Base-by-base conservation (phyloP, 768 basidiomycete genomes). In the Boletellus ananiceps region DNA sequence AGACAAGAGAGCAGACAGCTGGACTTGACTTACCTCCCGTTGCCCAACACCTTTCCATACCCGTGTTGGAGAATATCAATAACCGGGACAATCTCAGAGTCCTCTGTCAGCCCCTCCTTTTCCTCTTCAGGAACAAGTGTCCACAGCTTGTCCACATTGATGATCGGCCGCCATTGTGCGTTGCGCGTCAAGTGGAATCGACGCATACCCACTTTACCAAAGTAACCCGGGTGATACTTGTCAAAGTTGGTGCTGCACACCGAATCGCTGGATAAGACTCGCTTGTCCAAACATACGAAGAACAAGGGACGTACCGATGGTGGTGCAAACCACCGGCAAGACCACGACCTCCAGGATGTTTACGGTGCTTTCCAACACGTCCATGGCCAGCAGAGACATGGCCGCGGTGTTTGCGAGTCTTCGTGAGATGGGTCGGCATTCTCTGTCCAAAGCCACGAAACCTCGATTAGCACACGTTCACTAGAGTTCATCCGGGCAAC, bases 141-240 rank as follows among this genome's bases (percentile, higher is more conserved):
- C 92, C 92, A 92, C 46, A 95, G 80, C 77, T 94, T 94, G 82
- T 98, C 96, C 71, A 98, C 84, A 77, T 99, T 99, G 86, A 99
- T 90, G 69, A 86, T 88, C 16, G 95, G 93, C 56, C 87, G 82
- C 93, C 92, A 96, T 73, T 83, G 78, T 60, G 79, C 72, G 73
- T 96, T 96, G 73, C 85, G 86, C 48, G 89, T 93, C 56, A 93
- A 74, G 71, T 99, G 96, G 89, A 88, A 99, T 73, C 86, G 86
- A 69, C 96, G 85, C 95, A 99, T 99, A 91, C 96, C 96, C 70
- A 95, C 92, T 77, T 97, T 97, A 80, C 94, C 94, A 72, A 95
- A 98, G 92, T 97, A 97, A 89, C 94, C 94, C 71, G 93, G 93
- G 76, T 97, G 94, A 87, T 93, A 97, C 77, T 95, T 95, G 75